Percentiles rank a stretch among this genome's conserved stretches.
Conservation (phyloP, 108 stramenopile species). For the Cylindrotheca fusiformis region DNA sequence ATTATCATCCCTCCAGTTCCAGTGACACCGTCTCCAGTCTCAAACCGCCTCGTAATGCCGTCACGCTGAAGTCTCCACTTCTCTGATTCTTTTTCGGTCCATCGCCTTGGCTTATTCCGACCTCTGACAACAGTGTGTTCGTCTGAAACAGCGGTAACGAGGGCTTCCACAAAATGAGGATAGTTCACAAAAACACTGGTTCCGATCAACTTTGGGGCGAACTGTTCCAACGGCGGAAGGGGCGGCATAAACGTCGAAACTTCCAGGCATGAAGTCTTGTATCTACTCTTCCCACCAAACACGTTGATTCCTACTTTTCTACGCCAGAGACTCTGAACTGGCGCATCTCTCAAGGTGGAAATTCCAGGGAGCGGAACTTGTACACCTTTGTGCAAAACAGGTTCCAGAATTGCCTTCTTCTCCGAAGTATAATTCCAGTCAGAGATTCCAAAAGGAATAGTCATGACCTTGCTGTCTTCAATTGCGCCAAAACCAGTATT, state of each 20-base stretch:
- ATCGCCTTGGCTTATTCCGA: constrained; percentile 24
- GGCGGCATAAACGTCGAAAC: constrained; percentile 58
- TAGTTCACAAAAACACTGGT: constrained; percentile 76
- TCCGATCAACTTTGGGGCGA: constrained; percentile 78
- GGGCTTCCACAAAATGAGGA: constrained; percentile 75
- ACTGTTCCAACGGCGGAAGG: constrained; percentile 44
- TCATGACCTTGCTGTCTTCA: constrained; percentile 30
- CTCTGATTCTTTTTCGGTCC: constrained; percentile 30
- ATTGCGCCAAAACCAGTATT: constrained; percentile 25
- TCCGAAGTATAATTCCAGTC: constrained; percentile 36
- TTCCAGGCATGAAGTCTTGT: constrained; percentile 74
- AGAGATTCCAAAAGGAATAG: constrained; percentile 33
- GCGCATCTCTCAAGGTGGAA: constrained; percentile 75
- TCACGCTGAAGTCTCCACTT: constrained; percentile 36
- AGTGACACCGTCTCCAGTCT: constrained; percentile 61
- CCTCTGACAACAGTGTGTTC: constrained; percentile 53
- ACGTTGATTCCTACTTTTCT: constrained; percentile 67
- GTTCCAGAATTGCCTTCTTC: constrained; percentile 46
- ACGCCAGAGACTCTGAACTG: constrained; percentile 49
- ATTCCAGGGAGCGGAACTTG: constrained; percentile 64
- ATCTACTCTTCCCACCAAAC: constrained; percentile 68
- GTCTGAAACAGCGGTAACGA: constrained; percentile 80
- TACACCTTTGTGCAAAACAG: constrained; percentile 49
- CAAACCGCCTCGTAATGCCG: constrained; percentile 35
- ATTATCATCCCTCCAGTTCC: constrained; percentile 78